These are phyloP conservation scores for Singerocomus inundabilis DNA, from an alignment of 1,284 basidiomycete species.

Conservation along the genomic window DNA sequence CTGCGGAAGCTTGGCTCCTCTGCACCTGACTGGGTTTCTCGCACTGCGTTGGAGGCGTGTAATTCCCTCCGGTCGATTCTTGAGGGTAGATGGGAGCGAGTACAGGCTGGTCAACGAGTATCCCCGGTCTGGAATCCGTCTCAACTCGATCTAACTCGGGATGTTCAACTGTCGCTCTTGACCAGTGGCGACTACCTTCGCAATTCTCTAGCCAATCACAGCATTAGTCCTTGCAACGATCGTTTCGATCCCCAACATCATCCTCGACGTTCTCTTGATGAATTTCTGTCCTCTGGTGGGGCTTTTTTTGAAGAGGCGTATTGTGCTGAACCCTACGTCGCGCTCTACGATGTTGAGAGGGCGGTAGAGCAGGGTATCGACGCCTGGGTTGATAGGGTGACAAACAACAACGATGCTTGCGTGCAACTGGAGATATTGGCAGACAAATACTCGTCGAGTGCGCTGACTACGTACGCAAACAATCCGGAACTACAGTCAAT, in stretches of 20 bases:
- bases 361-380: constrained; percentile 29
- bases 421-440: constrained; percentile 24
- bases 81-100: background rate
- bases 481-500: constrained; percentile 28
- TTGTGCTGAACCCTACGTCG: constrained; percentile 11
- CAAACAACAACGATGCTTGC: constrained; percentile 3
- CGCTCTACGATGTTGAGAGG: constrained; percentile 36
- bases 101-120: constrained; percentile 6
- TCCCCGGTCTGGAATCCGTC: constrained; percentile 26
- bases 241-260: constrained; percentile 11
- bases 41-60: constrained; percentile 1
- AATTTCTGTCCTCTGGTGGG: constrained; percentile 17
- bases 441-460: constrained; percentile 22
- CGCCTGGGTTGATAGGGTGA: constrained; percentile 26
- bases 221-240: background rate
- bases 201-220: constrained; percentile 2
- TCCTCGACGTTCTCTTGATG: constrained; percentile 7
- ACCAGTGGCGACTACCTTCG: constrained; percentile 27
- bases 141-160: constrained; percentile 22
- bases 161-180: constrained; percentile 31
- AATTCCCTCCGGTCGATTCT: constrained; percentile 1
- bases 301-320: constrained; percentile 12
- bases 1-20: constrained; percentile 35
- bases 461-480: too few relatives aligned
- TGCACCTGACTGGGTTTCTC: constrained; percentile 8